Conservation (phyloP, 495 filamentous ascomycete genomes). For the Pyrenopolyporus hunteri region DNA sequence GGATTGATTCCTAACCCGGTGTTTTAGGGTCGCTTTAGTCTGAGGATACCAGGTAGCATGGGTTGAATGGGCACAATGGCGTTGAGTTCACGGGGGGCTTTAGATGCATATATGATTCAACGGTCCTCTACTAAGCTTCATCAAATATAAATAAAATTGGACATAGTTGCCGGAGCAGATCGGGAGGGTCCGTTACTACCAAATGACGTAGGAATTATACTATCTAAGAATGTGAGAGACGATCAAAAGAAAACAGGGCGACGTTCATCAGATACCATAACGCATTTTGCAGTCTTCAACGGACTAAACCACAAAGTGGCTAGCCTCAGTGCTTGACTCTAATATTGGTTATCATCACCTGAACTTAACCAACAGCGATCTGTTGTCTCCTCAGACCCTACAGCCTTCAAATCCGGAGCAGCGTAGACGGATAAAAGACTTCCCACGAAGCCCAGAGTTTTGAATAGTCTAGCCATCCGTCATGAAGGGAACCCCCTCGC, state of each 20-base stretch:
- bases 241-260: too few species aligned
- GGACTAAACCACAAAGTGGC: slow-evolving; percentile 58
- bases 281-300: slow-evolving; percentile 72
- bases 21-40: slow-evolving; percentile 28
- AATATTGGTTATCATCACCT: slow-evolving; percentile 94
- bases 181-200: not conserved
- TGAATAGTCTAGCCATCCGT: slow-evolving; percentile 24
- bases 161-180: not conserved
- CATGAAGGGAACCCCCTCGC: slow-evolving; percentile 73
- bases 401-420: slow-evolving; percentile 48
- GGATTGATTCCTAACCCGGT: slow-evolving; percentile 10
- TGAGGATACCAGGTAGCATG: slow-evolving; percentile 34
- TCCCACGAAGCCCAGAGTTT: slow-evolving; percentile 58
- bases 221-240: not conserved
- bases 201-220: slow-evolving; percentile 49
- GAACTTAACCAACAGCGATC: slow-evolving; percentile 57
- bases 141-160: slow-evolving; percentile 17
- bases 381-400: slow-evolving; percentile 63
- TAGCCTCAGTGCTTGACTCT: slow-evolving; percentile 99
- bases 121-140: slow-evolving; percentile 2
- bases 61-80: slow-evolving; percentile 20
- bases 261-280: slow-evolving; percentile 93
- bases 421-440: slow-evolving; percentile 43
- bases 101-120: slow-evolving; percentile 25
- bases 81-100: slow-evolving; percentile 14